Evolutionary conservation across 352 stramenopile species (phyloP), one percentile per base, ranked within the genome.

Genomic region (Phytophthora sp.): DNA sequence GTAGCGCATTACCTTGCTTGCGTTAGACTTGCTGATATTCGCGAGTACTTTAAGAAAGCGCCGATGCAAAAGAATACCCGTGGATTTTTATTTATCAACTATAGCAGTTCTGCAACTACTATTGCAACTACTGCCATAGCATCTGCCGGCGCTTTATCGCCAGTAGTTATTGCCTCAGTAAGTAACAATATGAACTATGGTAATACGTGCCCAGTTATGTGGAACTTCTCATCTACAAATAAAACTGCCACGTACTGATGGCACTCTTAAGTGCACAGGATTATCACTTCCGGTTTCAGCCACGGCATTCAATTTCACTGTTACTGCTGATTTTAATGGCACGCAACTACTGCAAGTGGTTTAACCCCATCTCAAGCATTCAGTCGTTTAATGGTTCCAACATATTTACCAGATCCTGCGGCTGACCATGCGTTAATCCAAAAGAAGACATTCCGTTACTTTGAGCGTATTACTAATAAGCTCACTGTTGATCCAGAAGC

Each of bases 391-490:
- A 12, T 50, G 3, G 51, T 59, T 38, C 51, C 56, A 12, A 56
- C 44, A 12, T 64, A 64, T 4, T 36, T 2, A 8, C 44, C 45
- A 13, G 58, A 65, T 39, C 45, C 45, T 20, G 27, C 24, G 12
- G 45, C 35, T 18, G 46, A 58, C 33, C 39, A 65, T 18, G 57
- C 45, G 11, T 18, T 65, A 6, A 49, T 26, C 7, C 58, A 66
- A 35, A 66, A 59, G 36, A 66, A 66, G n/a, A 55, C 27, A 1
- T 66, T 66, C 49, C 58, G 36, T 7, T 66, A 66, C 29, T 60
- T 60, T 26, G 58, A 66, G 23, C 47, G 49, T 38, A 44, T 66
- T 4, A 66, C 58, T 6, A 54, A 66, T 38, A 59, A 59, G 33
- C 55, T 66, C 21, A 53, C n/a, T 15, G 49, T 66, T 36, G 15